A percentile compares a stretch with the other conserved stretches of the same genome.
Evolutionary conservation across 768 basidiomycete genomes (phyloP).

Genomic region (Chlorophyllum brunneum): DNA sequence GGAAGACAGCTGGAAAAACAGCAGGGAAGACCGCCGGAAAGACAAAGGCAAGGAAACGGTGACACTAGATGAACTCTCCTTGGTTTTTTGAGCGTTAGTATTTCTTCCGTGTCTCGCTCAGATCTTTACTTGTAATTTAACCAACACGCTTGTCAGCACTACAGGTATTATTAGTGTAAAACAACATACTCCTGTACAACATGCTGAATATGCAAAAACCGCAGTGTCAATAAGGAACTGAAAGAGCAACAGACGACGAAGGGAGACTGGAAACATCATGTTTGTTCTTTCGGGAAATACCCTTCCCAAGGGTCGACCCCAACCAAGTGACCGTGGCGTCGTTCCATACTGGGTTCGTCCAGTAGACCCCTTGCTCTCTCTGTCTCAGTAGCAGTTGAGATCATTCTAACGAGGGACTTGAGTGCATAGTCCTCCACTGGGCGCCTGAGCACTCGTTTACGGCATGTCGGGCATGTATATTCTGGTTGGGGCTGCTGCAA

Average conservation of each 20-base stretch:
- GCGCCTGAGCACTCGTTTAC: slow-evolving; percentile 40
- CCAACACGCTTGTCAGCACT: background rate
- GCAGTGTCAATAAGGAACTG: background rate
- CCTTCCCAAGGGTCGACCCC: slow-evolving; percentile 38
- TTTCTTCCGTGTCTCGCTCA: background rate
- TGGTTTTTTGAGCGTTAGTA: too few relatives aligned
- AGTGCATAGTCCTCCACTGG: slow-evolving; percentile 62
- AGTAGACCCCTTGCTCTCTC: slow-evolving; percentile 44
- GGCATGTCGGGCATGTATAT: slow-evolving; percentile 69
- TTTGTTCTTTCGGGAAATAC: slow-evolving; percentile 34
- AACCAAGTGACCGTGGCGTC: slow-evolving; percentile 3
- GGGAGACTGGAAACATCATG: background rate
- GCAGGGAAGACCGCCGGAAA: slow-evolving; percentile 20
- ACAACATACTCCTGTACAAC: background rate
- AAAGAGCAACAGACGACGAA: background rate
- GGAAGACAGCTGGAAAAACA: slow-evolving; percentile 14
- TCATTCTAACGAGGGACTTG: slow-evolving; percentile 49
- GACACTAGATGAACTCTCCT: background rate
- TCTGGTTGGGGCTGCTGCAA: slow-evolving; percentile 37
- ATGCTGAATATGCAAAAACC: background rate
- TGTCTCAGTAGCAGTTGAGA: slow-evolving; percentile 34
- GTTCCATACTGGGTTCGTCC: slow-evolving; percentile 14
- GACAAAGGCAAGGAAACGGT: slow-evolving; percentile 28
- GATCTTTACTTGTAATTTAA: background rate
- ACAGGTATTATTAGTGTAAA: slow-evolving; percentile 6